phyloP scores from a whole-genome alignment of 2,329 filamentous ascomycete species.

The Aspergillus versicolor region DNA sequence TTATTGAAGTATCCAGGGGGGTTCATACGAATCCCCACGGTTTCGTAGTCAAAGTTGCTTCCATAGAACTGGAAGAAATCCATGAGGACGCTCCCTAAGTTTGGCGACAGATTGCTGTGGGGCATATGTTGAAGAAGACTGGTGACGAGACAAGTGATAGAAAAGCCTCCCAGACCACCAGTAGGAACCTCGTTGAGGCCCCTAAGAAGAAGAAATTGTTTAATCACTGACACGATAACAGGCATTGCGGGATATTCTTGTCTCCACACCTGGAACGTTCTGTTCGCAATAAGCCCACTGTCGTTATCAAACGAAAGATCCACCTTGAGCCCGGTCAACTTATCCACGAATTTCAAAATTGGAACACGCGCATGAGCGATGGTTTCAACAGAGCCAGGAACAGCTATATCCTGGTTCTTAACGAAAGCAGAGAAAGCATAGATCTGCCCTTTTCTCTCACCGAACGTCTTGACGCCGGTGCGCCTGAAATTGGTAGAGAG shows the following conservation, averaged over 20 bases:
- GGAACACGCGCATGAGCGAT: constrained; percentile 81
- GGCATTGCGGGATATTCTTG: constrained; percentile 78
- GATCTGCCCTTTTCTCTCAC: constrained; percentile 56
- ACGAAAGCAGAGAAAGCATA: constrained; percentile 65
- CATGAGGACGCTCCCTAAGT: constrained; percentile 78
- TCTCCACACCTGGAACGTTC: constrained; percentile 81
- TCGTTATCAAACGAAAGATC: constrained; percentile 95
- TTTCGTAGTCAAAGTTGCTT: constrained; percentile 69
- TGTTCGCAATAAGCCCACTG: constrained; percentile 74
- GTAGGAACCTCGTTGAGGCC: constrained; percentile 87
- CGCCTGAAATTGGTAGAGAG: constrained; percentile 63
- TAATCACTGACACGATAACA: constrained; percentile 80
- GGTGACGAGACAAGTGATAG: constrained; percentile 88
- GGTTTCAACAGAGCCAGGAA: constrained; percentile 60
- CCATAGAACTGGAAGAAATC: constrained; percentile 91
- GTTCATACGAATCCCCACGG: constrained; percentile 71
- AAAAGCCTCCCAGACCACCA: constrained; percentile 90
- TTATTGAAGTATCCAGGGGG: constrained; percentile 76
- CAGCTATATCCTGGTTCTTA: constrained; percentile 55
- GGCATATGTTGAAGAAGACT: constrained; percentile 83
- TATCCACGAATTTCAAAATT: constrained; percentile 86
- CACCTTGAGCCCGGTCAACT: constrained; percentile 73
- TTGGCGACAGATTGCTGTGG: constrained; percentile 63
- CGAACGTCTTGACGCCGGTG: constrained; percentile 49
- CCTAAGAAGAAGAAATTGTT: constrained; percentile 88